Percentiles rank a stretch among this genome's conserved stretches.
Conservation (phyloP, 305 asterid genomes). For the Salvia sclarea region DNA sequence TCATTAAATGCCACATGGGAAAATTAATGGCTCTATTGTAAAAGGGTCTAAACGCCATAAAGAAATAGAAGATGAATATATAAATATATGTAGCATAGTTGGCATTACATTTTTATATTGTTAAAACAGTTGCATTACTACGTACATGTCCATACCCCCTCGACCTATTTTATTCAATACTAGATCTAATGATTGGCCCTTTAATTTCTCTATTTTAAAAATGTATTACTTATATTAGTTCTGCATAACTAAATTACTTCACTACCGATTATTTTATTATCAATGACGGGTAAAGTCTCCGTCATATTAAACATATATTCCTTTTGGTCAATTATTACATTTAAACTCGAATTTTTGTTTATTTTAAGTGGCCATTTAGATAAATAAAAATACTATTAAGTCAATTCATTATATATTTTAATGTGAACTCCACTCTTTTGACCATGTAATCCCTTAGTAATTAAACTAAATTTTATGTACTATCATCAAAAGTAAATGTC, state of each 20-base stretch:
- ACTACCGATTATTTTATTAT: conserved; percentile 3
- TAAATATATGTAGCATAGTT: conserved; percentile 15
- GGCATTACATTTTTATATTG: conserved; percentile 18
- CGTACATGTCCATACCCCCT: background rate
- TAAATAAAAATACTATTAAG: no score
- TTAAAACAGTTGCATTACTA: no score
- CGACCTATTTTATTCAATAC: conserved; percentile 14
- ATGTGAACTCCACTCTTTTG: no score
- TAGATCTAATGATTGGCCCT: conserved; percentile 18
- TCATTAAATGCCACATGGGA: conserved; percentile 26
- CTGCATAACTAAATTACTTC: background rate
- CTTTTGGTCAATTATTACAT: conserved; percentile 2
- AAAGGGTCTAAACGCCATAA: no score
- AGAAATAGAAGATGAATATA: no score
- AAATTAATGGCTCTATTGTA: conserved; percentile 12
- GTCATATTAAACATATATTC: background rate
- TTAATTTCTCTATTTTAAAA: background rate
- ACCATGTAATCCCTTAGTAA: no score
- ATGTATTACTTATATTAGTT: background rate
- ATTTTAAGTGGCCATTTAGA: no score
- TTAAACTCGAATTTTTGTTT: no score
- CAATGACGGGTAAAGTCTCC: background rate
- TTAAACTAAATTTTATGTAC: no score
- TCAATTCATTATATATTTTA: no score
- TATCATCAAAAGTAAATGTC: no score